phyloP scores from a whole-genome alignment of 768 basidiomycete genomes.

The Hydnomerulius pinastri region DNA sequence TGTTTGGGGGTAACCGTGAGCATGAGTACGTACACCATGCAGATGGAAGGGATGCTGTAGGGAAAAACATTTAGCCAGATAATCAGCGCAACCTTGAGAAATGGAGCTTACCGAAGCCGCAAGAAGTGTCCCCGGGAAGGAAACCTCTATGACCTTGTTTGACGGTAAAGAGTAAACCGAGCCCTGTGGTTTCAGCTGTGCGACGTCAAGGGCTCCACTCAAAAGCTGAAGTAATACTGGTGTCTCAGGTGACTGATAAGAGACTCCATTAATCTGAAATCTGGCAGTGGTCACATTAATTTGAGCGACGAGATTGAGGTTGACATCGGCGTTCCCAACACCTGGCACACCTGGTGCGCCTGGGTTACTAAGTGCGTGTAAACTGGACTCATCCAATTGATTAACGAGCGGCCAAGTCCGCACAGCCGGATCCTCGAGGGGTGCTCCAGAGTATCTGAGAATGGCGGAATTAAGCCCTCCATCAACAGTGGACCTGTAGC shows the following conservation, averaged over 20 bases:
- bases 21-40: conserved; percentile 9
- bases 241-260: conserved; percentile 13
- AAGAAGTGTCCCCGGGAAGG: conserved; percentile 10
- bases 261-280: conserved; percentile 15
- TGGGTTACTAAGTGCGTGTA: conserved; percentile 17
- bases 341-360: conserved; percentile 7
- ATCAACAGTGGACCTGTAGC: conserved; percentile 26
- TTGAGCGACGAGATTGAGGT: conserved; percentile 16
- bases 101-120: conserved; percentile 31
- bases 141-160: conserved; percentile 18
- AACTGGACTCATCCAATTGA: conserved; percentile 16
- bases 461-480: conserved; percentile 12
- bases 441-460: conserved; percentile 20
- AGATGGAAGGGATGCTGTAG: conserved; percentile 17
- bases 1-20: neutral
- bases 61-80: neutral
- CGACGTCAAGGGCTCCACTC: conserved; percentile 17
- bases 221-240: conserved; percentile 23
- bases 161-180: conserved; percentile 17
- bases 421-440: conserved; percentile 10
- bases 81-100: neutral
- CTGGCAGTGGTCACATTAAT: conserved; percentile 6
- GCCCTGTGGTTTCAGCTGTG: conserved; percentile 3
- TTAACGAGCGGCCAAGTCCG: neutral
- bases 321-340: conserved; percentile 19